Evolutionary conservation across 352 stramenopile species (phyloP).

Genomic region (Globisporangium paddicum): DNA sequence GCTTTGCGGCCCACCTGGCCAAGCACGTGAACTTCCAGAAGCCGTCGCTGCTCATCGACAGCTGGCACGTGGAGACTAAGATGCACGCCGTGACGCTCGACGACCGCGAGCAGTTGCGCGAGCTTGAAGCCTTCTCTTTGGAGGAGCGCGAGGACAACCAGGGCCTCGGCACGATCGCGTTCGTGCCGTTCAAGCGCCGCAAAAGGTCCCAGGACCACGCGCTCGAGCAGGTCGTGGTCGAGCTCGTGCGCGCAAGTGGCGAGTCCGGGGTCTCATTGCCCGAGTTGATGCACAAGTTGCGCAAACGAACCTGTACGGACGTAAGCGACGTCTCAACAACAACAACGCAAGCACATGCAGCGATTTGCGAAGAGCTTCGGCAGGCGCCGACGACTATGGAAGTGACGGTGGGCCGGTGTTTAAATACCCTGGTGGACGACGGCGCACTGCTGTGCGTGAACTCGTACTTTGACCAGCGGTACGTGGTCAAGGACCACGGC

Average conservation of each 20-base stretch:
- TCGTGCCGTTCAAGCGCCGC: conserved; percentile 16
- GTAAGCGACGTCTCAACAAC: not conserved
- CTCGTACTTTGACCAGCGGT: conserved; percentile 64
- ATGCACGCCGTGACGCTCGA: conserved; percentile 46
- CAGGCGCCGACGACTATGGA: not conserved
- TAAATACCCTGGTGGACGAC: conserved; percentile 49
- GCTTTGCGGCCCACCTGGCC: conserved; percentile 66
- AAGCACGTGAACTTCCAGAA: conserved; percentile 62
- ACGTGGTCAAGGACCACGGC: conserved; percentile 55
- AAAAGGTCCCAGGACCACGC: conserved; percentile 21
- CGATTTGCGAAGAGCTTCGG: not conserved
- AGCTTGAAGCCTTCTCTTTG: conserved; percentile 55
- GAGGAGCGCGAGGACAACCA: conserved; percentile 19
- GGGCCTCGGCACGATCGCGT: conserved; percentile 14
- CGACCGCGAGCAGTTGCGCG: conserved; percentile 21
- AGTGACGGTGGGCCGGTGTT: conserved; percentile 21
- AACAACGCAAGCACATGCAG: not conserved
- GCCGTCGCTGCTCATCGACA: conserved; percentile 55
- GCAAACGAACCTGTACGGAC: not conserved
- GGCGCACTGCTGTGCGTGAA: conserved; percentile 61
- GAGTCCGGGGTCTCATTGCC: conserved; percentile 37
- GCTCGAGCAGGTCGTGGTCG: conserved; percentile 20
- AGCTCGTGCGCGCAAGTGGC: conserved; percentile 33
- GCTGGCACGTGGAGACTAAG: conserved; percentile 68
- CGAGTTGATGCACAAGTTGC: conserved; percentile 22